Evolutionary conservation across 2,329 filamentous ascomycete species (phyloP).

Genomic region (Fusarium abutilonis): DNA sequence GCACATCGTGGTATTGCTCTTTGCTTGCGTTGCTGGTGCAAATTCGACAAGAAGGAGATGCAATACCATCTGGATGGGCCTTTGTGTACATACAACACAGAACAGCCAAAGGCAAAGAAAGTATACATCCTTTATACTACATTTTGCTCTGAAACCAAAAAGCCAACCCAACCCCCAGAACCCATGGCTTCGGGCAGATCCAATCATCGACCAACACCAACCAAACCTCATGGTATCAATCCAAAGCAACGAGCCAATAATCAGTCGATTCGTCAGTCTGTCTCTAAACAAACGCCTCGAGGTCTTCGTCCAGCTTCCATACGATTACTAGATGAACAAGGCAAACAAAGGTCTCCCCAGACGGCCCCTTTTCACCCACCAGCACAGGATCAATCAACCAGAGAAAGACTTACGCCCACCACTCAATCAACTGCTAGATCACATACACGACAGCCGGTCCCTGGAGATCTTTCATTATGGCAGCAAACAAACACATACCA

Average conservation of each 20-base stretch:
- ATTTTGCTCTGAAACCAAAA: conserved; percentile 24
- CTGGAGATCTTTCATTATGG: not conserved
- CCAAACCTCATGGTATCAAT: not conserved
- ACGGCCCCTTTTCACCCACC: not conserved
- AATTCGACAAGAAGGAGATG: conserved; percentile 29
- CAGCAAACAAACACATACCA: not conserved
- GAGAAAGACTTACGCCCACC: not conserved
- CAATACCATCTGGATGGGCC: conserved; percentile 26
- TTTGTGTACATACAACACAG: conserved; percentile 29
- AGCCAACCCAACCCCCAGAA: conserved; percentile 18
- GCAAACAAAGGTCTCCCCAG: not conserved
- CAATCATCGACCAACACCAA: not conserved
- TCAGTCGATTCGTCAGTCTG: not conserved
- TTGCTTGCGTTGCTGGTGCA: conserved; percentile 37
- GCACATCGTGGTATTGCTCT: conserved; percentile 27
- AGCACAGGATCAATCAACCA: not conserved
- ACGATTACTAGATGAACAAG: not conserved
- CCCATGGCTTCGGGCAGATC: conserved; percentile 7
- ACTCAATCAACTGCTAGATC: not conserved
- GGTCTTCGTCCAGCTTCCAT: not conserved
- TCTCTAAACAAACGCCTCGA: not conserved
- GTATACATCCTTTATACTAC: conserved; percentile 34
- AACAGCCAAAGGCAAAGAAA: conserved; percentile 33
- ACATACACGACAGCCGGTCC: not conserved
- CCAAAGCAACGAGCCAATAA: conserved; percentile 9